These are phyloP conservation scores for Esteya vermicola DNA, from an alignment of 2,329 filamentous ascomycete genomes.

Conservation along the genomic window DNA sequence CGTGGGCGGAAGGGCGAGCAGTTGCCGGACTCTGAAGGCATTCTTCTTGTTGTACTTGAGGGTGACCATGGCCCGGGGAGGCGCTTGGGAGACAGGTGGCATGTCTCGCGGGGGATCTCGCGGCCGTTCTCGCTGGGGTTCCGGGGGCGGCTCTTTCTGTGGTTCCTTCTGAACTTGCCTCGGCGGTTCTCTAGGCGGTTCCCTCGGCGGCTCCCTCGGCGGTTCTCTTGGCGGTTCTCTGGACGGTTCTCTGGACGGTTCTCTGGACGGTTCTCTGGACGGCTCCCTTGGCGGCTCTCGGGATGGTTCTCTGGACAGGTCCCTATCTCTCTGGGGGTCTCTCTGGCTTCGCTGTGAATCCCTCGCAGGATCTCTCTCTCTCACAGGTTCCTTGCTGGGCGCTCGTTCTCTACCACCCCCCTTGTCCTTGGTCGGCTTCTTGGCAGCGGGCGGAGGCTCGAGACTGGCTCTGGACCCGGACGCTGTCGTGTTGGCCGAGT, in stretches of 20 bases:
- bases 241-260: not conserved
- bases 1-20: slow-evolving; percentile 29
- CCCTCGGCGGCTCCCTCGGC: slow-evolving; percentile 5
- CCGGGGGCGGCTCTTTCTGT: not conserved
- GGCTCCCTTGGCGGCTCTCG: slow-evolving; percentile 3
- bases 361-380: slow-evolving; percentile 5
- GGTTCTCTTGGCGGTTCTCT: slow-evolving; percentile 3
- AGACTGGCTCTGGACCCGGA: slow-evolving; percentile 14
- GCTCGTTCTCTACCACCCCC: slow-evolving; percentile 11
- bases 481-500: slow-evolving; percentile 9
- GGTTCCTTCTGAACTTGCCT: not conserved
- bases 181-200: not conserved
- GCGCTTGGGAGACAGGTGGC: too few relatives aligned
- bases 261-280: not conserved
- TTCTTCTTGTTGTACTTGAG: slow-evolving; percentile 34
- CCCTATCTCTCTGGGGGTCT: not conserved
- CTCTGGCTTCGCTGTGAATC: too few relatives aligned
- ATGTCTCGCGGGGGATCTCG: not conserved
- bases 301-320: not conserved
- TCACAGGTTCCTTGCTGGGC: slow-evolving; percentile 8
- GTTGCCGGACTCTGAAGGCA: slow-evolving; percentile 28
- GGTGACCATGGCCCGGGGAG: slow-evolving; percentile 30
- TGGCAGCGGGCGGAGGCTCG: slow-evolving; percentile 16
- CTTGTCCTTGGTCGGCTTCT: slow-evolving; percentile 19
- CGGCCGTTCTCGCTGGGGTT: not conserved